Evolutionary conservation across 495 filamentous ascomycete species (phyloP).

Genomic region (Penicillium flavigenum): DNA sequence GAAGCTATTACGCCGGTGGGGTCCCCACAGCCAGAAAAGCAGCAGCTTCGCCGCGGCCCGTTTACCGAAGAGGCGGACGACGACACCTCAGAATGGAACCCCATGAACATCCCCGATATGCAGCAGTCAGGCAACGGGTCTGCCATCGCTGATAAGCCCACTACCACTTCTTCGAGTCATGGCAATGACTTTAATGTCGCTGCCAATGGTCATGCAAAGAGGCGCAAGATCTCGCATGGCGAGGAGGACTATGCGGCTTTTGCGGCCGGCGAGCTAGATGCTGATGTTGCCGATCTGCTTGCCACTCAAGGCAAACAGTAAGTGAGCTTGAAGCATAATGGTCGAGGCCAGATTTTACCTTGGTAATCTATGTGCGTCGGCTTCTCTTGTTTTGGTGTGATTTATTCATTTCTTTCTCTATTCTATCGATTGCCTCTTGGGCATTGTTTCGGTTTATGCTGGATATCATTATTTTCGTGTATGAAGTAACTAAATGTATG

Average conservation of each 20-base stretch:
- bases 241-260: slow-evolving; percentile 71
- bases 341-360: background rate
- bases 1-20: slow-evolving; percentile 48
- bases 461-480: slow-evolving; percentile 2
- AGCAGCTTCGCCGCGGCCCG: slow-evolving; percentile 23
- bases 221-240: slow-evolving; percentile 68
- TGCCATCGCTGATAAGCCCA: slow-evolving; percentile 52
- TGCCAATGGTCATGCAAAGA: slow-evolving; percentile 57
- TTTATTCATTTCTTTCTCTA: background rate
- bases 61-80: slow-evolving; percentile 29
- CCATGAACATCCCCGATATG: slow-evolving; percentile 30
- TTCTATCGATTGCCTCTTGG: background rate
- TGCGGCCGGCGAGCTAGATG: slow-evolving; percentile 68
- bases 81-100: slow-evolving; percentile 28
- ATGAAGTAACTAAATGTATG: slow-evolving; percentile 4
- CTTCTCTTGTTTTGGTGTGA: slow-evolving; percentile 3
- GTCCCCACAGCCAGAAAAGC: slow-evolving; percentile 40
- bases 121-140: slow-evolving; percentile 35
- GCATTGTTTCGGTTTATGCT: background rate
- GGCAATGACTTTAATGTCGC: slow-evolving; percentile 34
- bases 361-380: background rate
- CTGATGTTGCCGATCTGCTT: slow-evolving; percentile 79
- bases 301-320: slow-evolving; percentile 48
- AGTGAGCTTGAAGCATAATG: background rate
- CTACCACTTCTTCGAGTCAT: slow-evolving; percentile 39